Conservation (phyloP, 371 early-diverging fungal genomes). For the Actinomortierella wolfii region DNA sequence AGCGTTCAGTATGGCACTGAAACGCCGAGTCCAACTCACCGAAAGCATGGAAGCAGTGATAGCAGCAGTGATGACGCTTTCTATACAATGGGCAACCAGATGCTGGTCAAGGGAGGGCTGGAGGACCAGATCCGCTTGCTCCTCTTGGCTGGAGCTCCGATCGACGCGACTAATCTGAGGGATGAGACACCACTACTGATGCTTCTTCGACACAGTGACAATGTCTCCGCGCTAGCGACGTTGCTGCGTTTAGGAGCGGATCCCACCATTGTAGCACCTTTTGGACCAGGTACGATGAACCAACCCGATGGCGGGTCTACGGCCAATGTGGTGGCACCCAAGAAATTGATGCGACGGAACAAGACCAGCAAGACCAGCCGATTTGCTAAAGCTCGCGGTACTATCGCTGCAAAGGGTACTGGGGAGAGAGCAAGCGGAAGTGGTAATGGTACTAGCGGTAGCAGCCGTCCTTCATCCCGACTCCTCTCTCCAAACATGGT, state of each 20-base stretch:
- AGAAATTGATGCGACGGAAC: too few relatives aligned
- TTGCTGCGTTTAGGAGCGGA: conserved; percentile 30
- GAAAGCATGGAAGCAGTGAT: too few relatives aligned
- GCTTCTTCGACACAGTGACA: conserved; percentile 35
- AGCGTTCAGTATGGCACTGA: not conserved
- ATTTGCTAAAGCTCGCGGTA: too few relatives aligned
- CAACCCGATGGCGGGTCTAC: conserved; percentile 3
- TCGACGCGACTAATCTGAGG: conserved; percentile 26
- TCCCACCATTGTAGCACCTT: conserved; percentile 33
- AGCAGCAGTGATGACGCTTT: conserved; percentile 4
- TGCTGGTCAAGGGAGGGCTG: conserved; percentile 36
- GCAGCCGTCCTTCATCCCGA: too few relatives aligned
- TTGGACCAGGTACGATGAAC: conserved; percentile 38
- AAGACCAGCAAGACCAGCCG: too few relatives aligned
- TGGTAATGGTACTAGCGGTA: too few relatives aligned
- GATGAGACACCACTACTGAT: conserved; percentile 41
- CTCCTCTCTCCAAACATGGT: conserved; percentile 7
- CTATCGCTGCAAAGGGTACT: too few relatives aligned
- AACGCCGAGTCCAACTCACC: not conserved
- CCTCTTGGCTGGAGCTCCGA: conserved; percentile 22
- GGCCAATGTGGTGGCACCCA: too few relatives aligned
- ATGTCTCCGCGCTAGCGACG: conserved; percentile 29
- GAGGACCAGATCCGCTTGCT: conserved; percentile 44
- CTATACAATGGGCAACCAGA: conserved; percentile 20
- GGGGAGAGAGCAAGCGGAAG: too few relatives aligned